phyloP scores from a whole-genome alignment of 495 filamentous ascomycete genomes.

The Xylaria flabelliformis region DNA sequence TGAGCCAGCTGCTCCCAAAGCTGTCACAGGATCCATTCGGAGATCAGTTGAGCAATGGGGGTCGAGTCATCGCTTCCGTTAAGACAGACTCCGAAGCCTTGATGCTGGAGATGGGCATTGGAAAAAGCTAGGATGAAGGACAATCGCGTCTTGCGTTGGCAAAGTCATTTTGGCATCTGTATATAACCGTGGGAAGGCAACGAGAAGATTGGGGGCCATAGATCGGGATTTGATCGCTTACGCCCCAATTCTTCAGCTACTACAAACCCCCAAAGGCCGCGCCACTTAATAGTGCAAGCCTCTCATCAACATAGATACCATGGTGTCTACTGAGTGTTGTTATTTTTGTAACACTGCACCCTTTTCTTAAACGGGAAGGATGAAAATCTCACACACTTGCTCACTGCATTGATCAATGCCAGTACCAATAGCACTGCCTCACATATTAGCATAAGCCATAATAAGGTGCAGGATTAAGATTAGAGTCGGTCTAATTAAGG shows the following conservation, averaged over 20 bases:
- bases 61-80: background rate
- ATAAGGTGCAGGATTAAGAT: too few species aligned
- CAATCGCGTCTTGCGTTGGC: background rate
- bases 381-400: too few species aligned
- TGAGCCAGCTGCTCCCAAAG: constrained; percentile 1
- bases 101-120: background rate
- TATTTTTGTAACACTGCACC: too few species aligned
- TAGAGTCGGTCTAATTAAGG: too few species aligned
- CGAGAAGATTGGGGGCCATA: background rate
- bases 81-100: background rate
- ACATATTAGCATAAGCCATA: too few species aligned
- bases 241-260: background rate
- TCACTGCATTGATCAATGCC: too few species aligned
- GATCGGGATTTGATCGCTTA: background rate
- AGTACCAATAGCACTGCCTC: too few species aligned
- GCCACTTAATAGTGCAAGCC: too few species aligned
- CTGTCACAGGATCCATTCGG: constrained; percentile 6
- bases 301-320: too few species aligned
- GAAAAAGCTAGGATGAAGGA: background rate
- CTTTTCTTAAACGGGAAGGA: too few species aligned
- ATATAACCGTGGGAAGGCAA: background rate
- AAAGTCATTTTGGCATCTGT: background rate
- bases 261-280: too few species aligned
- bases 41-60: background rate
- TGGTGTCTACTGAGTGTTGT: too few species aligned